Evolutionary conservation across 257 asterid genomes (phyloP).

Genomic region (Lycium ferocissimum): DNA sequence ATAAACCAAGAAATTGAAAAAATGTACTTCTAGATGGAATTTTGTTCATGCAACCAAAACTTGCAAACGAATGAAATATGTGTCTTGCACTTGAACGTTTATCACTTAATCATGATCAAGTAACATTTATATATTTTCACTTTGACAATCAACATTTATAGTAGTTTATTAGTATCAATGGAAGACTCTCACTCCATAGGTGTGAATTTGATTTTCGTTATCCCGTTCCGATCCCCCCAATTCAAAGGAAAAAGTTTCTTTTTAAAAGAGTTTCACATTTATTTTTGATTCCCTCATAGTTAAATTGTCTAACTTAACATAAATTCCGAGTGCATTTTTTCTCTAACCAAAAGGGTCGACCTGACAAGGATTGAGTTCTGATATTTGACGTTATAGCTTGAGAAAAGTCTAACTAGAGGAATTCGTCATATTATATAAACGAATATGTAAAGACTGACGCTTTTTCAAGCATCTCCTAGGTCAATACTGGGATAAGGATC

Average conservation of each 20-base stretch:
- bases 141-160: background rate
- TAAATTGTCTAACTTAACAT: background rate
- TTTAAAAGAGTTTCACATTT: background rate
- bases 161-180: background rate
- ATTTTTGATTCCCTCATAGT: background rate
- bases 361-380: background rate
- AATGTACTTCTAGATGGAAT: background rate
- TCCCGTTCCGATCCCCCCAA: background rate
- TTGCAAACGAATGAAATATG: background rate
- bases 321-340: background rate
- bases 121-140: background rate
- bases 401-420: background rate
- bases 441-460: no score
- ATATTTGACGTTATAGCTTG: conserved; percentile 3
- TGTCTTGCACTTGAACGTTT: background rate
- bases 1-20: background rate
- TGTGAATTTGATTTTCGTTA: background rate
- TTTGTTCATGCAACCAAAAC: background rate
- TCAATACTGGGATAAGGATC: no score
- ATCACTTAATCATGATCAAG: no score
- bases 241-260: background rate
- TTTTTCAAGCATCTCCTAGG: no score
- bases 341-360: background rate
- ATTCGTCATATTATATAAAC: background rate
- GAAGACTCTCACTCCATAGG: background rate